These are phyloP conservation scores for Hygrocybe punicea DNA, from an alignment of 768 basidiomycete genomes.

Conservation along the genomic window DNA sequence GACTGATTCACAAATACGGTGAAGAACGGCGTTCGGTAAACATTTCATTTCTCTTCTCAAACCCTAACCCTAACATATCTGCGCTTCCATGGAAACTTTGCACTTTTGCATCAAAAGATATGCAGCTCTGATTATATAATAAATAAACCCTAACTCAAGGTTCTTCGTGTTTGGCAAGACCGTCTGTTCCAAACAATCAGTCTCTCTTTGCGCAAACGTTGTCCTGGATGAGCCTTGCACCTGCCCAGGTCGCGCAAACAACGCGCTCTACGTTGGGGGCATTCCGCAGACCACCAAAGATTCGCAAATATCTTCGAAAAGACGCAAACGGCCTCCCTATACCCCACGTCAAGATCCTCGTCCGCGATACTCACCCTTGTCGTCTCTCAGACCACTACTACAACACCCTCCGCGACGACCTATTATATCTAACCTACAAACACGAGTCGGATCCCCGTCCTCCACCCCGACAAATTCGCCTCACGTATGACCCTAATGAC, in stretches of 20 bases:
- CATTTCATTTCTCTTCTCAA: no score
- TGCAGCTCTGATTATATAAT: neutral
- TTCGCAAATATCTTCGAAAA: constrained; percentile 21
- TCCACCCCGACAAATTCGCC: constrained; percentile 55
- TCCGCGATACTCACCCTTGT: constrained; percentile 67
- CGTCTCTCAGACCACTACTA: constrained; percentile 84
- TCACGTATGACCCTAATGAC: constrained; percentile 69
- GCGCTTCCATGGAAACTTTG: neutral
- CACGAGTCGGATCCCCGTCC: constrained; percentile 62
- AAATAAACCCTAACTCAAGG: neutral
- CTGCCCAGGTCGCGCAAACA: neutral
- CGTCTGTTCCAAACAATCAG: neutral
- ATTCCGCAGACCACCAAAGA: constrained; percentile 3
- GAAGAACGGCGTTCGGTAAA: no score
- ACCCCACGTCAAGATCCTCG: constrained; percentile 61
- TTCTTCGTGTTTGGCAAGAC: neutral
- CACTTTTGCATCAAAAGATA: neutral
- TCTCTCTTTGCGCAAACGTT: neutral
- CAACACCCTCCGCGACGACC: constrained; percentile 74
- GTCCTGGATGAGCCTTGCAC: neutral
- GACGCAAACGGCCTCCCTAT: constrained; percentile 61
- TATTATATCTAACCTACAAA: constrained; percentile 92
- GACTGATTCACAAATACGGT: no score
- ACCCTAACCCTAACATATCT: no score
- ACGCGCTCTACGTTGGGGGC: neutral